Percentiles rank a stretch among this genome's conserved stretches.
These are phyloP conservation scores for Populus hybrid DNA, from an alignment of 441 rosid species.

Conservation along the genomic window DNA sequence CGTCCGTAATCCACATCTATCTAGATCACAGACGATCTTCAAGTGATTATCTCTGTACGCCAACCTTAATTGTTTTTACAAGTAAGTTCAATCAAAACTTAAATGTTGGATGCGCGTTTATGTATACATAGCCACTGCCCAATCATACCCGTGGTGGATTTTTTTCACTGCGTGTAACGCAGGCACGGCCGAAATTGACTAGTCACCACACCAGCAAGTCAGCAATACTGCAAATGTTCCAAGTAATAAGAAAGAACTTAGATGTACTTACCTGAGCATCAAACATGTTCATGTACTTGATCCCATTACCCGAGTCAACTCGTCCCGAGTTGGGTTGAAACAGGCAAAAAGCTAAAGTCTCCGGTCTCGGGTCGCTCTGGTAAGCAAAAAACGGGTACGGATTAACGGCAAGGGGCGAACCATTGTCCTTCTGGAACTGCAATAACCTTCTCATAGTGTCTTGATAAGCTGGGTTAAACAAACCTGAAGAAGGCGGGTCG, in stretches of 20 bases:
- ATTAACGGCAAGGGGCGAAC: slow-evolving; percentile 75
- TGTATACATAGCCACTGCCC: too few relatives aligned
- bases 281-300: slow-evolving; percentile 92
- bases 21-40: neutral
- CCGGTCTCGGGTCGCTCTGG: slow-evolving; percentile 81
- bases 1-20: neutral
- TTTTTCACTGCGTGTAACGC: too few relatives aligned
- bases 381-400: slow-evolving; percentile 94
- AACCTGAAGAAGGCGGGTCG: slow-evolving; percentile 85
- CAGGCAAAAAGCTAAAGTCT: slow-evolving; percentile 74
- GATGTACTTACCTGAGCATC: slow-evolving; percentile 79
- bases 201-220: neutral
- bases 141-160: too few relatives aligned
- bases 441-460: slow-evolving; percentile 54
- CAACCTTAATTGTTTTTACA: too few relatives aligned
- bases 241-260: neutral
- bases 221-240: neutral
- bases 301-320: slow-evolving; percentile 73
- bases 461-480: slow-evolving; percentile 56
- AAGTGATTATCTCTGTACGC: too few relatives aligned
- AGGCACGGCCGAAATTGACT: too few relatives aligned
- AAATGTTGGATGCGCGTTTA: too few relatives aligned
- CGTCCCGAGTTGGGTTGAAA: slow-evolving; percentile 95
- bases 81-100: too few relatives aligned
- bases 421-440: slow-evolving; percentile 69